phyloP scores from a whole-genome alignment of 1,284 basidiomycete genomes.

The Sparassis latifolia region DNA sequence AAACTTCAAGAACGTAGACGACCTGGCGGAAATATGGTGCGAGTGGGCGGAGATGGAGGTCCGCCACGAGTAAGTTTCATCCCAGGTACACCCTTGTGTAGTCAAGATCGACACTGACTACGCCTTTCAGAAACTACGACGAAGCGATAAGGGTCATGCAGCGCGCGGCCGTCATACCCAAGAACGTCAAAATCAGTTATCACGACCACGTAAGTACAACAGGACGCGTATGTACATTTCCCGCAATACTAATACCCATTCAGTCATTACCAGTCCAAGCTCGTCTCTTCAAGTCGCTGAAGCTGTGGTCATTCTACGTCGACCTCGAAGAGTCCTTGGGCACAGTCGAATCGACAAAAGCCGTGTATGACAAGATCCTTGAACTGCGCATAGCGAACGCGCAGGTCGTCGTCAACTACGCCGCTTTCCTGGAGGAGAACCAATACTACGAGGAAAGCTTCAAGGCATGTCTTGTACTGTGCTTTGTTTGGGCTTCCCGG shows the following conservation, averaged over 20 bases:
- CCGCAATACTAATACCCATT: neutral
- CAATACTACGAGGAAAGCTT: constrained; percentile 98
- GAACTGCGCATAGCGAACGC: constrained; percentile 99
- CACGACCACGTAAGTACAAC: constrained; percentile 80
- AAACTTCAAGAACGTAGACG: constrained; percentile 93
- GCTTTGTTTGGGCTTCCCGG: neutral
- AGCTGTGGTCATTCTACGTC: constrained; percentile 98
- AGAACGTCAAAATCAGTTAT: constrained; percentile 87
- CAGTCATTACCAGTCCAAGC: constrained; percentile 81
- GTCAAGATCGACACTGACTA: constrained; percentile 5
- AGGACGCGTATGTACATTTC: neutral
- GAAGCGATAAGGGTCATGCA: constrained; percentile 95
- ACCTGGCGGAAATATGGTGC: constrained; percentile 98
- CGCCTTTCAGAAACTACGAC: constrained; percentile 78
- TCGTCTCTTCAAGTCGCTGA: constrained; percentile 94
- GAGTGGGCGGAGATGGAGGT: constrained; percentile 99
- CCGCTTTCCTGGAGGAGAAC: constrained; percentile 95
- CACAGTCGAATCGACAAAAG: constrained; percentile 86
- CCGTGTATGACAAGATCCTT: constrained; percentile 94
- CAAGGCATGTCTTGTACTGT: constrained; percentile 50
- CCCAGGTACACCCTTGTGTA: neutral
- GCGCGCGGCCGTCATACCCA: constrained; percentile 86
- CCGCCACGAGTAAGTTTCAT: constrained; percentile 74
- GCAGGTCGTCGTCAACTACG: constrained; percentile 96
- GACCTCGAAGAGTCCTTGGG: constrained; percentile 97